Percentiles rank a stretch among this genome's conserved stretches.
phyloP scores from a whole-genome alignment of 2,329 filamentous ascomycete species.

The Ceratocystis colombiana region DNA sequence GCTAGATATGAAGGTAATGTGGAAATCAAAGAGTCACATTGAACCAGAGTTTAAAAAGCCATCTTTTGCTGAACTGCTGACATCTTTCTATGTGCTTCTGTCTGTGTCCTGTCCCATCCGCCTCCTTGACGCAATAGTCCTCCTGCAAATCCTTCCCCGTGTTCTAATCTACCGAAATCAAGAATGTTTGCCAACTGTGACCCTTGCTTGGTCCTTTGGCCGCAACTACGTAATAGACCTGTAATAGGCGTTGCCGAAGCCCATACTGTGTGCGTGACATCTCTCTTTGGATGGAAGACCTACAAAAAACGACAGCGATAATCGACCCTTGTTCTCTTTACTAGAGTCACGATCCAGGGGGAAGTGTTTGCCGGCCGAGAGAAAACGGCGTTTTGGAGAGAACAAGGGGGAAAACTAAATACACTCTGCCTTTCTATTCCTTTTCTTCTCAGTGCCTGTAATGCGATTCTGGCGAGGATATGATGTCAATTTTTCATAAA shows the following conservation, averaged over 20 bases:
- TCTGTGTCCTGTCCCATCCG: background rate
- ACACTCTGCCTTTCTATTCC: background rate
- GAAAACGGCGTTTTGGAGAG: background rate
- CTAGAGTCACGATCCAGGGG: slow-evolving; percentile 8
- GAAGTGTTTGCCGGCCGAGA: background rate
- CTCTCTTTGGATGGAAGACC: background rate
- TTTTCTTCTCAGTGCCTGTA: background rate
- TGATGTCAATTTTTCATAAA: background rate
- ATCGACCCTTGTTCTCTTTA: background rate
- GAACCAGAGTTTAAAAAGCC: slow-evolving; percentile 5
- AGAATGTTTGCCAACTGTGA: background rate
- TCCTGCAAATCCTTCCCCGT: background rate
- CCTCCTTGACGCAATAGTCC: background rate
- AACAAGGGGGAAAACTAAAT: background rate
- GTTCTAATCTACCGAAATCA: background rate
- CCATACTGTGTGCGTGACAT: background rate
- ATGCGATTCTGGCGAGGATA: background rate
- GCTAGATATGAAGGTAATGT: background rate
- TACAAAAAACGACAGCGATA: background rate
- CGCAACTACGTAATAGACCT: too few relatives aligned
- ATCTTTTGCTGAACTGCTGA: background rate
- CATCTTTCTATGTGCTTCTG: background rate
- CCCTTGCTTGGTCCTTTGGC: background rate
- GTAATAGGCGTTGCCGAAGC: too few relatives aligned
- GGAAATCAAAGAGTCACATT: slow-evolving; percentile 8